These are phyloP conservation scores for Trichoderma sp. DNA, from an alignment of 2,329 filamentous ascomycete genomes.

Conservation along the genomic window DNA sequence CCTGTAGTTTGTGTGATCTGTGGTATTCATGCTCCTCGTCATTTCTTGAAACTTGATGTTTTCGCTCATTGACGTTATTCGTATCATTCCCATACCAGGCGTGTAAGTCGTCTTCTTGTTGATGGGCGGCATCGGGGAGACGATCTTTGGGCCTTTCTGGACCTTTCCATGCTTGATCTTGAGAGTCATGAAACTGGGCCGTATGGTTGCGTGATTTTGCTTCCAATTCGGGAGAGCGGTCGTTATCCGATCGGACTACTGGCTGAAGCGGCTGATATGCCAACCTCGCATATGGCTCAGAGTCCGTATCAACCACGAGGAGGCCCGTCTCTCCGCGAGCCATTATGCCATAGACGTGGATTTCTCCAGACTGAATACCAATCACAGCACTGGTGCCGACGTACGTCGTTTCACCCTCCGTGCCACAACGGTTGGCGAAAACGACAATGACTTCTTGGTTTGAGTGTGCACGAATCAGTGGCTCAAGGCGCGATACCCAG, in stretches of 20 bases:
- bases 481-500: slow-evolving; percentile 73
- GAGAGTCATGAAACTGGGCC: neutral
- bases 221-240: neutral
- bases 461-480: slow-evolving; percentile 57
- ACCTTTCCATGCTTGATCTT: neutral
- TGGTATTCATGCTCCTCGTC: neutral
- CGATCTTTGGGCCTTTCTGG: neutral
- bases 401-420: slow-evolving; percentile 68
- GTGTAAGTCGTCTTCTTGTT: neutral
- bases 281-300: slow-evolving; percentile 51
- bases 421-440: slow-evolving; percentile 71
- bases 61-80: neutral
- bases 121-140: neutral
- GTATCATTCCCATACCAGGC: neutral
- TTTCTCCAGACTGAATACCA: slow-evolving; percentile 65
- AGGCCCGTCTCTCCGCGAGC: slow-evolving; percentile 72
- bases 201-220: neutral
- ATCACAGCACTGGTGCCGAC: slow-evolving; percentile 75
- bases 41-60: neutral
- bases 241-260: neutral
- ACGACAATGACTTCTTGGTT: slow-evolving; percentile 68
- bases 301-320: slow-evolving; percentile 67
- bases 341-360: slow-evolving; percentile 70
- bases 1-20: neutral
- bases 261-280: slow-evolving; percentile 35